Percentiles rank a stretch among this genome's conserved stretches.
phyloP scores from a whole-genome alignment of 768 basidiomycete species.

The Guyanaporus albipodus region DNA sequence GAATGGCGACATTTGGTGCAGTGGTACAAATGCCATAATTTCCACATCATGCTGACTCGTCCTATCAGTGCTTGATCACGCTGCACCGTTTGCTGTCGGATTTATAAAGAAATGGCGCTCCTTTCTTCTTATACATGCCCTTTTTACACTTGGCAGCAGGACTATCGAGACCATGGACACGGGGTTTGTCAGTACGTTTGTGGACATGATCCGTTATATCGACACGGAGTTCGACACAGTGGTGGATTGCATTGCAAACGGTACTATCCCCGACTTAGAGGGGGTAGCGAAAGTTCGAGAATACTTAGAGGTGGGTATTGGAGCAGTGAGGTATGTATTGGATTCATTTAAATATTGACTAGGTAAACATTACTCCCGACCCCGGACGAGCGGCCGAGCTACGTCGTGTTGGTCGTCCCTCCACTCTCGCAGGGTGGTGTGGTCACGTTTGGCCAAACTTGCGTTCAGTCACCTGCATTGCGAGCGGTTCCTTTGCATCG shows the following conservation, averaged over 20 bases:
- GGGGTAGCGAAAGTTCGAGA: conserved; percentile 1
- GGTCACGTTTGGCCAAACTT: conserved; percentile 5
- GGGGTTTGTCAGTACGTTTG: conserved; percentile 10
- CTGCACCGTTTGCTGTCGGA: neutral
- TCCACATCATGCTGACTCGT: neutral
- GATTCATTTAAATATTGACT: neutral
- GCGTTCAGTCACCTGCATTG: neutral
- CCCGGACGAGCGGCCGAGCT: conserved; percentile 8
- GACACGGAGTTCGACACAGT: conserved; percentile 10
- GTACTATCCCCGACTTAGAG: conserved; percentile 7
- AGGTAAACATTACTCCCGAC: conserved; percentile 3
- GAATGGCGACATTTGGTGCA: conserved; percentile 7
- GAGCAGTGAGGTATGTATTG: too few relatives aligned
- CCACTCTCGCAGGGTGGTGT: conserved; percentile 12
- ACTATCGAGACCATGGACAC: conserved; percentile 1
- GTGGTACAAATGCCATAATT: too few relatives aligned
- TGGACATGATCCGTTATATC: conserved; percentile 10
- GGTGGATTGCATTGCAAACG: conserved; percentile 8
- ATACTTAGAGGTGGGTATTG: neutral
- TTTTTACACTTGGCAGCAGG: conserved; percentile 1
- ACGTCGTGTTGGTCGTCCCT: conserved; percentile 7
- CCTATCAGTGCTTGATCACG: neutral
- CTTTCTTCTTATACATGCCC: too few relatives aligned
- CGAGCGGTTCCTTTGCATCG: conserved; percentile 8
- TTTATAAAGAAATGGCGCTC: conserved; percentile 7